These are phyloP conservation scores for Xylariaceae sp. DNA, from an alignment of 2,329 filamentous ascomycete genomes.

Conservation along the genomic window DNA sequence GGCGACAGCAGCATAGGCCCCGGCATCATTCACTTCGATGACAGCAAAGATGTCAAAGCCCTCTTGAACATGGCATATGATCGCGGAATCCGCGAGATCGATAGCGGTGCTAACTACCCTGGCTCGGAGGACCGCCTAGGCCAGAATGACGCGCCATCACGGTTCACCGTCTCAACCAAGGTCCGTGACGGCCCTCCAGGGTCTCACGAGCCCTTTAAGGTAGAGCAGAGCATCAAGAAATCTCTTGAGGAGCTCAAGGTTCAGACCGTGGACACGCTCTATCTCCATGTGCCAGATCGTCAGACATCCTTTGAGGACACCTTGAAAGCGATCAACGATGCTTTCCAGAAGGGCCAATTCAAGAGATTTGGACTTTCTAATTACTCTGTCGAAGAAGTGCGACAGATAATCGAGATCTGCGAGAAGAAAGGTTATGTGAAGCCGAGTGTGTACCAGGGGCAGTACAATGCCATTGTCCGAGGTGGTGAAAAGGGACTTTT, in stretches of 20 bases:
- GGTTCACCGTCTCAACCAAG: constrained; percentile 36
- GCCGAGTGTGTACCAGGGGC: constrained; percentile 45
- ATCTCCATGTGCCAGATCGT: constrained; percentile 41
- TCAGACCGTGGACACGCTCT: constrained; percentile 15
- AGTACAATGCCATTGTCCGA: constrained; percentile 44
- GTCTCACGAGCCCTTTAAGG: constrained; percentile 26
- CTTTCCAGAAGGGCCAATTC: constrained; percentile 27
- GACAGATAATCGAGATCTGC: constrained; percentile 40
- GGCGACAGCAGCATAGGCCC: constrained; percentile 11
- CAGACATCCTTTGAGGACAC: constrained; percentile 39
- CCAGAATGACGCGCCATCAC: constrained; percentile 22
- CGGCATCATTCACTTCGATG: constrained; percentile 15
- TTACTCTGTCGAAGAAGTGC: constrained; percentile 41
- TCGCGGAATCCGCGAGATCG: constrained; percentile 29
- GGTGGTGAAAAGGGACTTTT: constrained; percentile 40
- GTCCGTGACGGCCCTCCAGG: constrained; percentile 23
- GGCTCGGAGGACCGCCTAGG: constrained; percentile 32
- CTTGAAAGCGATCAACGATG: constrained; percentile 38
- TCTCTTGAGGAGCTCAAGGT: constrained; percentile 31
- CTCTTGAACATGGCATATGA: constrained; percentile 14
- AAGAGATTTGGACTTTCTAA: constrained; percentile 45
- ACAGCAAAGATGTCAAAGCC: constrained; percentile 11
- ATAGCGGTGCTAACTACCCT: constrained; percentile 39
- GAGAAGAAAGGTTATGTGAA: constrained; percentile 37
- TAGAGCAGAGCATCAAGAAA: constrained; percentile 28